phyloP scores from a whole-genome alignment of 164 flowering plant genomes.

The Pachysandra terminalis region DNA sequence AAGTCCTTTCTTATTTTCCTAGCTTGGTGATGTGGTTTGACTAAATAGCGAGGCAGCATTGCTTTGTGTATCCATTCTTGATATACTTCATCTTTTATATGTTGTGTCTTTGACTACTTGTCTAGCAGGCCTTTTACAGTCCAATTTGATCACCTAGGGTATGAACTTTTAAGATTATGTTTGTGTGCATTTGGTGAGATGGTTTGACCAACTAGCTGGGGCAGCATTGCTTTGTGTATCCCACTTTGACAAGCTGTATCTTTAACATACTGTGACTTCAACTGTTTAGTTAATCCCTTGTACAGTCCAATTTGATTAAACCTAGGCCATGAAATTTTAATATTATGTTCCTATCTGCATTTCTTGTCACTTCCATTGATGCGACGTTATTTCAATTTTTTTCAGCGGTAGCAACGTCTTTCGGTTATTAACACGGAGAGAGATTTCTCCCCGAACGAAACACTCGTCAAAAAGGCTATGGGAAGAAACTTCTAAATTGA shows the following conservation, averaged over 20 bases:
- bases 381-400: conserved; percentile 5
- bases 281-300: not conserved
- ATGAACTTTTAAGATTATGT: not conserved
- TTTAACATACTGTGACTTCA: not conserved
- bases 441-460: conserved; percentile 57
- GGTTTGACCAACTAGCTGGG: not conserved
- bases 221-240: not conserved
- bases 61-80: not conserved
- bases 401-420: conserved; percentile 52
- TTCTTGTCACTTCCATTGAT: not conserved
- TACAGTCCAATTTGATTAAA: not conserved
- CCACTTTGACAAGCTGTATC: not conserved
- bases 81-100: no score
- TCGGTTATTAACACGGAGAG: conserved; percentile 61
- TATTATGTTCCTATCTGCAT: not conserved
- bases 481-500: conserved; percentile 41
- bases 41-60: not conserved
- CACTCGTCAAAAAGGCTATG: conserved; percentile 43
- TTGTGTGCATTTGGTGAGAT: not conserved
- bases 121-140: not conserved
- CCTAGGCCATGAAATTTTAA: not conserved
- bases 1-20: not conserved
- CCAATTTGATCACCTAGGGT: not conserved
- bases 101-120: not conserved
- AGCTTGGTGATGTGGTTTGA: not conserved